A percentile compares a stretch with the other conserved stretches of the same genome.
phyloP scores from a whole-genome alignment of 306 rosid genomes.

The Oxytropis ochrocephala region DNA sequence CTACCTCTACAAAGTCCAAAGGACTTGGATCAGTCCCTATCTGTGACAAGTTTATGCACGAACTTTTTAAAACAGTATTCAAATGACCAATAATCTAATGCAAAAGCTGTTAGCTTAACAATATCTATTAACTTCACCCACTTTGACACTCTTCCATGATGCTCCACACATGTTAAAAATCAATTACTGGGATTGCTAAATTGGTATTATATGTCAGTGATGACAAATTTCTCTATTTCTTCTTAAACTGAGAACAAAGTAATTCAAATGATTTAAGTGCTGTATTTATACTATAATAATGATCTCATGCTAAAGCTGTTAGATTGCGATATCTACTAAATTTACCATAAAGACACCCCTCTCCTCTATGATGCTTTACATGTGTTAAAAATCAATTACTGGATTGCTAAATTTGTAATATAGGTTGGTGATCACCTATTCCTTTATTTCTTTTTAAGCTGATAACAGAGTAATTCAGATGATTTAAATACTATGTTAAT shows the following conservation, averaged over 20 bases:
- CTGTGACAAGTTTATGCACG: not conserved
- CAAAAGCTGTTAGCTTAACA: not conserved
- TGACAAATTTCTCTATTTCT: not conserved
- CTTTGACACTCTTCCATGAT: not conserved
- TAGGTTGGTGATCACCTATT: not conserved
- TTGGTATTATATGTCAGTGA: not conserved
- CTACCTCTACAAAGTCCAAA: not conserved
- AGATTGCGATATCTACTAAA: not conserved
- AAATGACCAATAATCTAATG: not conserved
- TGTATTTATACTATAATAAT: not conserved
- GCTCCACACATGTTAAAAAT: not conserved
- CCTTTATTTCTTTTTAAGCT: not conserved
- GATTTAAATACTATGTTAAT: not conserved
- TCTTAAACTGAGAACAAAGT: not conserved
- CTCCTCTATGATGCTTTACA: not conserved
- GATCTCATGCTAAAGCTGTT: not conserved
- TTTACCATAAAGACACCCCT: not conserved
- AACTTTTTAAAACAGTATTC: not conserved
- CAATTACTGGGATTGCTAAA: not conserved
- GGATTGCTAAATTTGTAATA: not conserved
- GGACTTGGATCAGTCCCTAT: not conserved
- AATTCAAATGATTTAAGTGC: not conserved
- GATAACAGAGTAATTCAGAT: not conserved
- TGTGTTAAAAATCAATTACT: not conserved
- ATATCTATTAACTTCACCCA: not conserved